Evolutionary conservation across 2,329 filamentous ascomycete species (phyloP).

Genomic region (Ascochyta clinopodiicola): DNA sequence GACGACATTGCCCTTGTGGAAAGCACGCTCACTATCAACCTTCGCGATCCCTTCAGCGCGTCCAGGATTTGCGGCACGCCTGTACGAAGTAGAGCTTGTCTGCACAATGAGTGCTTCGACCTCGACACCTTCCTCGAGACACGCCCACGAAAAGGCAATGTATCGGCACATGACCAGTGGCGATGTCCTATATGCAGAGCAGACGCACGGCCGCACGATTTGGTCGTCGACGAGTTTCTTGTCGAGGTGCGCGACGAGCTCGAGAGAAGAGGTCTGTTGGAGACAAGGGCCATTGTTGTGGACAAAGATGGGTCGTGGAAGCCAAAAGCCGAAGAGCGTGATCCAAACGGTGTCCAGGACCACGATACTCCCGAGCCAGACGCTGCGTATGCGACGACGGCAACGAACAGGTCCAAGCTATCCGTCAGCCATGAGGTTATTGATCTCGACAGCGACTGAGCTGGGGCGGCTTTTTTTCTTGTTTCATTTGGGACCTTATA

Average conservation of each 20-base stretch:
- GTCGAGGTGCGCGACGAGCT: conserved; percentile 65
- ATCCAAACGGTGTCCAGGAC: conserved; percentile 23
- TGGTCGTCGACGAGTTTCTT: conserved; percentile 79
- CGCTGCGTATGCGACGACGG: background rate
- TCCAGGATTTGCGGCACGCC: conserved; percentile 69
- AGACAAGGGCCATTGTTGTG: conserved; percentile 68
- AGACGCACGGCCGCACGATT: conserved; percentile 76
- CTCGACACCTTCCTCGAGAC: conserved; percentile 76
- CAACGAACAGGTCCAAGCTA: background rate
- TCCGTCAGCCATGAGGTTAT: conserved; percentile 2
- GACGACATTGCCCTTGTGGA: conserved; percentile 54
- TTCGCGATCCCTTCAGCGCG: conserved; percentile 56
- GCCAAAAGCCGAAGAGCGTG: conserved; percentile 48
- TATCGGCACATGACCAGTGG: conserved; percentile 71
- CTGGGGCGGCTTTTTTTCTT: background rate
- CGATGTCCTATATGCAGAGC: conserved; percentile 81
- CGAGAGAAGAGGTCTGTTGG: conserved; percentile 55
- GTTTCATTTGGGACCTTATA: background rate
- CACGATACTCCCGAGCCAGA: conserved; percentile 10
- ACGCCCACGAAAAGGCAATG: conserved; percentile 30
- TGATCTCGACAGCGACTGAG: conserved; percentile 11
- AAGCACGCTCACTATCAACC: conserved; percentile 50
- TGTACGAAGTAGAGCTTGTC: conserved; percentile 72
- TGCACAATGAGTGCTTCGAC: conserved; percentile 89
- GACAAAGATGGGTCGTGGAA: conserved; percentile 71